Base-by-base conservation (phyloP, 768 basidiomycete genomes). In the Lentinus brumalis region DNA sequence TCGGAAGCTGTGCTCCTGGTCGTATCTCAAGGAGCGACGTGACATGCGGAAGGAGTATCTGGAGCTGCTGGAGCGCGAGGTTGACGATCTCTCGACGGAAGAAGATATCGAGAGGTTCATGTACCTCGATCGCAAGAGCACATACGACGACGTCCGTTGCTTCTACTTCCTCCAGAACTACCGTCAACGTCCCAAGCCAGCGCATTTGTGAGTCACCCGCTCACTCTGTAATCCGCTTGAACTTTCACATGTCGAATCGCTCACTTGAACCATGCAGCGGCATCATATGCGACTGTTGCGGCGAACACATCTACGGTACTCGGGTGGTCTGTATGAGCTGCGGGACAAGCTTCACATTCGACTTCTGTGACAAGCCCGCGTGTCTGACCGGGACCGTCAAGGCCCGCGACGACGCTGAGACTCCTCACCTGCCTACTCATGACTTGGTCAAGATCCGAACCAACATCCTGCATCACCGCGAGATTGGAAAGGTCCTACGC, bases 11-110 rank as follows among this genome's bases (percentile, higher is more conserved):
- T 75, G 71, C 69, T 70, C 73, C 2, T 75, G 73, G 74, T 54
- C 65, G 3, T 72, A 67, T 59, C 71, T 76, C 67, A 64, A 68
- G 53, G 61, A 71, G 51, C 66, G 76, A 9, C 65, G 70, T 2
- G 66, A 69, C n/a, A 62, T 62, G 14, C 64, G 74, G n/a, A 65
- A 66, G 16, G 62, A 62, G 4, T 74, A 74, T 56, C 57, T 76
- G 31, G 66, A 72, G 35, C 67, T 73, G 18, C 67, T 68, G 42
- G 68, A 69, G 18, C 70, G 73, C 1, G 66, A 70, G 11, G 41
- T n/a, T 12, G 50, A 61, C n/a, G 29, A 40, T 5, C 12, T 15
- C 2, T 10, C 40, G 10, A 61, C 54, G 14, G 18, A 12, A 3
- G 60, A 32, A 2, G 60, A 61, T 21, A 32, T 61, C 35, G 55